Evolutionary conservation across 345 rosid genomes (phyloP).

Genomic region (Crucihimalaya himalaica): DNA sequence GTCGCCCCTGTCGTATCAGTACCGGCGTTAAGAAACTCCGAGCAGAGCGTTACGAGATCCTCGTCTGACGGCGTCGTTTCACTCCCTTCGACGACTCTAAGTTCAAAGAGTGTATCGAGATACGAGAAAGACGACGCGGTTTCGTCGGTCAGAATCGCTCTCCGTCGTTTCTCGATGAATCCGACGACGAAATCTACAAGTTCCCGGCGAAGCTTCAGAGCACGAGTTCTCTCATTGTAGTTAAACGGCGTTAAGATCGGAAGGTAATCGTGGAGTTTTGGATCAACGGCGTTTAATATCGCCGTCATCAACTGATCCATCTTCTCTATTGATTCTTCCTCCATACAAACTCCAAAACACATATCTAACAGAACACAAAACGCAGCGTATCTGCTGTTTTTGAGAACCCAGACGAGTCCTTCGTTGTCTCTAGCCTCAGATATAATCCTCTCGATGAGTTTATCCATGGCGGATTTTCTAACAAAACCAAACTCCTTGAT

Average conservation of each 20-base stretch:
- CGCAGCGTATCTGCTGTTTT: constrained; percentile 61
- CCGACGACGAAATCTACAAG: constrained; percentile 56
- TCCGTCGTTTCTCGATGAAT: constrained; percentile 54
- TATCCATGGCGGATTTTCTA: constrained; percentile 65
- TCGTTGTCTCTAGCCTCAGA: constrained; percentile 50
- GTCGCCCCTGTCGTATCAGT: constrained; percentile 83
- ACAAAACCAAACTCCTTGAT: constrained; percentile 55
- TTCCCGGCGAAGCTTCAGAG: constrained; percentile 49
- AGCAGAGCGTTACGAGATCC: constrained; percentile 81
- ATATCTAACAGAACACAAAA: constrained; percentile 64
- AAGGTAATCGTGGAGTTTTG: constrained; percentile 74
- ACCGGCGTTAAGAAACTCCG: constrained; percentile 85
- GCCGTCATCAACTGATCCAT: constrained; percentile 68
- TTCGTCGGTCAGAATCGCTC: constrained; percentile 46
- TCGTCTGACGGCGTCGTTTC: constrained; percentile 51
- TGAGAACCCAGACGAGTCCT: constrained; percentile 68
- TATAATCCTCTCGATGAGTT: constrained; percentile 48
- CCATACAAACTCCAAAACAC: constrained; percentile 82
- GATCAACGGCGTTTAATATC: constrained; percentile 59
- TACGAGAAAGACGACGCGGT: constrained; percentile 62
- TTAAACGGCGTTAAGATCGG: constrained; percentile 72
- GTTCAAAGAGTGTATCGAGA: constrained; percentile 73
- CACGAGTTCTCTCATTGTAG: constrained; percentile 57
- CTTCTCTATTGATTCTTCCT: constrained; percentile 54
- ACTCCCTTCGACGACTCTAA: constrained; percentile 52